Evolutionary conservation across 2,329 filamentous ascomycete genomes (phyloP).

Genomic region (Paracoccidioides brasiliensis): DNA sequence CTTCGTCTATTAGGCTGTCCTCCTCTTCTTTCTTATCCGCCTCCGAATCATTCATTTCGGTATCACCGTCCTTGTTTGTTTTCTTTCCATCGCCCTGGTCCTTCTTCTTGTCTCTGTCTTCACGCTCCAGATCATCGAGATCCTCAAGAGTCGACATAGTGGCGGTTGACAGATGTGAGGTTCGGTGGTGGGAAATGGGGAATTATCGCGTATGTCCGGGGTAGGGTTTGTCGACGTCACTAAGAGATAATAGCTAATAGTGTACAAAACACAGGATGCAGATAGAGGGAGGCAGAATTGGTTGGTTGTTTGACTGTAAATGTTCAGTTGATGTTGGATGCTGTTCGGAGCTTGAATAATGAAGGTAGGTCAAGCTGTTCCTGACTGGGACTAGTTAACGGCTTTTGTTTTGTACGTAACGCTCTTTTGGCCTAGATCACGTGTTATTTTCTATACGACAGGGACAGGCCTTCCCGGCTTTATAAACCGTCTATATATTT

Average conservation of each 20-base stretch:
- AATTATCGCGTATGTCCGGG: neutral
- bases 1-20: slow-evolving; percentile 77
- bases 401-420: neutral
- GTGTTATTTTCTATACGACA: neutral
- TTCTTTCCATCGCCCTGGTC: slow-evolving; percentile 38
- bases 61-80: slow-evolving; percentile 34
- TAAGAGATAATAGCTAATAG: neutral
- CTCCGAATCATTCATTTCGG: slow-evolving; percentile 55
- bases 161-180: slow-evolving; percentile 9
- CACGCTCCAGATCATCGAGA: slow-evolving; percentile 76
- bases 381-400: neutral
- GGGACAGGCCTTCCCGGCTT: too few relatives aligned
- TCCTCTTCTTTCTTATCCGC: slow-evolving; percentile 62
- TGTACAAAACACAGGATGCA: neutral
- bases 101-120: slow-evolving; percentile 53
- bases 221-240: neutral
- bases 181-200: neutral
- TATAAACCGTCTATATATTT: too few relatives aligned
- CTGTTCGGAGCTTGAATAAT: neutral
- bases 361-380: neutral
- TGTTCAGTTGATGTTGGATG: neutral
- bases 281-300: neutral
- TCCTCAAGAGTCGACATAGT: slow-evolving; percentile 84
- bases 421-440: neutral
- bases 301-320: neutral